Base-by-base conservation (phyloP, 805 yeast genomes). In the Candida xiaguanensis region DNA sequence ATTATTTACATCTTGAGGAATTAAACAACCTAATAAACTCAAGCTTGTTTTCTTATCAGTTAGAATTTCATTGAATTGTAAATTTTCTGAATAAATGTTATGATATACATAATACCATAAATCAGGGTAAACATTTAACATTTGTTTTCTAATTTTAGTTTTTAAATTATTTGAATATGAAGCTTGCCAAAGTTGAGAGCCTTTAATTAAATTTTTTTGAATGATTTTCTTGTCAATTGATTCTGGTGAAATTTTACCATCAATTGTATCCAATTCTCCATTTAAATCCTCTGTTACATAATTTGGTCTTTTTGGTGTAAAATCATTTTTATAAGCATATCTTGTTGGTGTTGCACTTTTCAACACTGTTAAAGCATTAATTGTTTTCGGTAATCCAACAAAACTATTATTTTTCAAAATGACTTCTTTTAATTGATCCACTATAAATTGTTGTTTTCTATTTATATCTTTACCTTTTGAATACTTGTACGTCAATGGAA, bases 1-100 rank as follows among this genome's bases (percentile, higher is more conserved):
- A 0, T 96, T 95, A 49, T 85, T 87, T 8, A 90, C 96, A 58
- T 90, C 95, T 55, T 87, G 96, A 1, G 97, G 96, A 8, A 90
- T 80, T 47, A 90, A 70, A 44, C 91, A 74, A 0, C 95, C 81
- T n/a, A 90, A 75, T 2, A 90, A 78, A 23, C 87, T 80, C 42
- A 87, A 55, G 22, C 91, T 79, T 1, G 96, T 83, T 46, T 88
- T 95, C 46, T 67, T 70, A 1, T 84, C 79, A 3, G 70, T 53
- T 22, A 90, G 60, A 1, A 87, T 70, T 2, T 71, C 81, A 13
- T 79, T 74, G 56, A 63, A 83, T 14, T 95, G 81, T 43, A 90
- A 69, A 23, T 90, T 60, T 4, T 95, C 88, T 1, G 86, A 77
- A 55, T 90, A 90, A 12, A 84, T 89, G 54, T 82, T 79, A 39